These are phyloP conservation scores for Serendipita sp. DNA, from an alignment of 768 basidiomycete species.

Conservation along the genomic window DNA sequence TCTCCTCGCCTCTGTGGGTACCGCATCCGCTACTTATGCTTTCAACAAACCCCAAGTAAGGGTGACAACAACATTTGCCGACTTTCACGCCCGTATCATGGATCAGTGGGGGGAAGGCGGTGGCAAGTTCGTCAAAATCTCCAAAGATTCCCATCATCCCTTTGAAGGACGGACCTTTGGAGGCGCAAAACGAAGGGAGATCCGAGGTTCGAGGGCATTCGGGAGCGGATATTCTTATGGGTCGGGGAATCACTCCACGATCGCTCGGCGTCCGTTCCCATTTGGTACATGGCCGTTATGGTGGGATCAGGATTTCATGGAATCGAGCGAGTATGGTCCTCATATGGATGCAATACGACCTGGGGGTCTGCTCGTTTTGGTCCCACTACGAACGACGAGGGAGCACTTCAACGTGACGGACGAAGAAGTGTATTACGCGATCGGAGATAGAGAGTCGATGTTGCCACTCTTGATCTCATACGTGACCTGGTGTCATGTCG, in stretches of 20 bases:
- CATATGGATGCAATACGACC: slow-evolving; percentile 1
- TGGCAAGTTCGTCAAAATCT: neutral
- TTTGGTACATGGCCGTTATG: neutral
- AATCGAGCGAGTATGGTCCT: neutral
- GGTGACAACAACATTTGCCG: neutral
- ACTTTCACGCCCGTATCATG: neutral
- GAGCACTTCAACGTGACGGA: neutral
- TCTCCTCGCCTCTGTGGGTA: too few relatives aligned
- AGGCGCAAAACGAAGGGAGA: neutral
- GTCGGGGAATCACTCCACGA: neutral
- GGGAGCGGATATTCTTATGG: slow-evolving; percentile 3
- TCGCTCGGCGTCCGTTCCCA: neutral
- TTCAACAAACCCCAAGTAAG: neutral
- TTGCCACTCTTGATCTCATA: neutral
- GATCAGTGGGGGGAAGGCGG: neutral
- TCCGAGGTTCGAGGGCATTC: neutral
- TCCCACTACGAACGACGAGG: neutral
- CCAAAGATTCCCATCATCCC: neutral
- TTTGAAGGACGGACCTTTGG: neutral
- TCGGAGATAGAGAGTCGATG: neutral
- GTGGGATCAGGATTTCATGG: neutral
- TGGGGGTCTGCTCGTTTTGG: neutral
- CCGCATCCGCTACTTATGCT: too few relatives aligned
- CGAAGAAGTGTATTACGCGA: neutral
- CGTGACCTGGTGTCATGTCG: neutral